A percentile compares a stretch with the other conserved stretches of the same genome.
Conservation (phyloP, 208 protist species). For the Acanthamoeba royreba region DNA sequence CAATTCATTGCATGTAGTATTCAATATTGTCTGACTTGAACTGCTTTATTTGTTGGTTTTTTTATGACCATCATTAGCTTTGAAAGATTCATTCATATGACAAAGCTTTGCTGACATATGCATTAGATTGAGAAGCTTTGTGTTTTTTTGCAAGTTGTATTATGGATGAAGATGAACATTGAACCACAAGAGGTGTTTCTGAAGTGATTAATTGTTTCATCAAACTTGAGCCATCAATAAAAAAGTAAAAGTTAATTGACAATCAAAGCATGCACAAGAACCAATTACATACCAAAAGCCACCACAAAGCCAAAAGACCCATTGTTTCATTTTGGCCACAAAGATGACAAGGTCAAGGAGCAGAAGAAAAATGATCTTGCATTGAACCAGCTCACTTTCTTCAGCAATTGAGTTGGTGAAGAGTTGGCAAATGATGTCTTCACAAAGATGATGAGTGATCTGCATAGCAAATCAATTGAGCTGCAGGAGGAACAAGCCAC, state of each 20-base stretch:
- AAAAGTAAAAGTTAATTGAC: background rate
- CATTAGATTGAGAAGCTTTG: background rate
- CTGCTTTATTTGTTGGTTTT: background rate
- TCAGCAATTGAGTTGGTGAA: background rate
- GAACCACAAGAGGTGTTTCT: background rate
- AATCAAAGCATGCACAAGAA: background rate
- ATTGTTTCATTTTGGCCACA: too few relatives aligned
- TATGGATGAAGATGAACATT: background rate
- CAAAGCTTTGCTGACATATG: background rate
- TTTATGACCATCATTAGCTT: background rate
- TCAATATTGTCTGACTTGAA: background rate
- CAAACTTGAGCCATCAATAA: background rate
- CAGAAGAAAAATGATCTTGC: background rate
- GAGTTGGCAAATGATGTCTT: background rate
- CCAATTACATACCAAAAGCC: background rate
- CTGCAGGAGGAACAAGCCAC: background rate
- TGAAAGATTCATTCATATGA: background rate
- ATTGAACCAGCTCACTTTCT: background rate
- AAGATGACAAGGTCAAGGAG: background rate
- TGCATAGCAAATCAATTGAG: background rate
- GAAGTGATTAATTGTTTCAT: background rate
- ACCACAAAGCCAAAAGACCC: background rate
- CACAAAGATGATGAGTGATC: background rate
- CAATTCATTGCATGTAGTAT: background rate
- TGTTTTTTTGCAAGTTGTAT: background rate